A percentile compares a stretch with the other conserved stretches of the same genome.
These are phyloP conservation scores for Trichosporon coremiiforme DNA, from an alignment of 1,284 basidiomycete species.

Conservation along the genomic window DNA sequence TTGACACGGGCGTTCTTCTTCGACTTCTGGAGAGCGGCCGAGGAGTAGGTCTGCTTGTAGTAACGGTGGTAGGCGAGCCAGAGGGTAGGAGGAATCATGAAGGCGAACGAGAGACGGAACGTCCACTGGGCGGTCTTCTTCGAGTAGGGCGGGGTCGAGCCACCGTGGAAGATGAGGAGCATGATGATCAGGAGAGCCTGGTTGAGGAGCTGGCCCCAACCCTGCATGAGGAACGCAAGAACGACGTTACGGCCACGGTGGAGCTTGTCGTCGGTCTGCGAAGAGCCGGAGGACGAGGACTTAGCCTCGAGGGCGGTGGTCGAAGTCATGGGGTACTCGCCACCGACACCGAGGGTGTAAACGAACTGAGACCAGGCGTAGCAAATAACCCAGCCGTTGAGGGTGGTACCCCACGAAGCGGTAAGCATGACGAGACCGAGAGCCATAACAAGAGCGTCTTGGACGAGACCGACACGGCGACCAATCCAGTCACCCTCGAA, in stretches of 20 bases:
- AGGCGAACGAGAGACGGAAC: constrained; percentile 61
- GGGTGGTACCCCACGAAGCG: constrained; percentile 60
- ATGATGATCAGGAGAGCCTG: constrained; percentile 60
- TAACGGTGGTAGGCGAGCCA: constrained; percentile 62
- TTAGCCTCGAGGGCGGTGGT: constrained; percentile 60
- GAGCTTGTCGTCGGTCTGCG: constrained; percentile 59
- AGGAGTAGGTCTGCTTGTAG: constrained; percentile 58
- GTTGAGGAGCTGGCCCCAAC: constrained; percentile 62
- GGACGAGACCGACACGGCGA: constrained; percentile 59
- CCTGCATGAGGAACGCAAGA: constrained; percentile 61
- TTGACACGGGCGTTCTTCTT: constrained; percentile 59
- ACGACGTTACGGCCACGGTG: constrained; percentile 62
- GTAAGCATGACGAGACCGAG: constrained; percentile 62
- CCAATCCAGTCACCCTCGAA: constrained; percentile 64
- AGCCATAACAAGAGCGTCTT: constrained; percentile 56
- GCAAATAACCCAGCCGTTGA: constrained; percentile 62
- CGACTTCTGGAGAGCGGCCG: constrained; percentile 54
- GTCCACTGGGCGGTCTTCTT: constrained; percentile 60
- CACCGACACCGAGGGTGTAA: constrained; percentile 60
- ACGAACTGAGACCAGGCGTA: constrained; percentile 60
- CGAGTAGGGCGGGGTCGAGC: constrained; percentile 53
- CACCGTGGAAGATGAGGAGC: constrained; percentile 60
- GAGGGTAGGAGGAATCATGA: constrained; percentile 60
- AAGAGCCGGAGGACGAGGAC: constrained; percentile 49
- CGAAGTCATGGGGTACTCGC: constrained; percentile 63